These are phyloP conservation scores for Heritiera littoralis DNA, from an alignment of 345 rosid species.

Conservation along the genomic window DNA sequence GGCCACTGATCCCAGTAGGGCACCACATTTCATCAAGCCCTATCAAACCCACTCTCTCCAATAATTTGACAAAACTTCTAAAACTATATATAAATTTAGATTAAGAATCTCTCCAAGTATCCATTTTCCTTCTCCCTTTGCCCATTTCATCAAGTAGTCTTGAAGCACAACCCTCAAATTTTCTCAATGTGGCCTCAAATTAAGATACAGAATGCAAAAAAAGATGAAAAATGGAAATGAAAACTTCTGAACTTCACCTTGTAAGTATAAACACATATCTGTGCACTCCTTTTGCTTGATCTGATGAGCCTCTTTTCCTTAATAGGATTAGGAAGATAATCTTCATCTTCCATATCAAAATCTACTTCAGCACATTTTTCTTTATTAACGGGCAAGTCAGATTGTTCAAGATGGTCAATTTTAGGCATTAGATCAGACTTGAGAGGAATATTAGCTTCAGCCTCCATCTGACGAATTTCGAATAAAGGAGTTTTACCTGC, in stretches of 20 bases:
- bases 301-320: conserved; percentile 37
- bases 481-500: conserved; percentile 70
- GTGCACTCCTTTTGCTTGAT: conserved; percentile 49
- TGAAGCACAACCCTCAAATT: not conserved
- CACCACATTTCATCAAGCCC: not conserved
- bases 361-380: conserved; percentile 37
- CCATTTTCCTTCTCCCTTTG: not conserved
- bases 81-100: not conserved
- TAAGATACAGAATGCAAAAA: not conserved
- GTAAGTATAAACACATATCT: conserved; percentile 63
- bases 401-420: conserved; percentile 42
- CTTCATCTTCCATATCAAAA: conserved; percentile 65
- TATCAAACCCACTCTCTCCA: not conserved
- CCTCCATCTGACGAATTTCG: conserved; percentile 67
- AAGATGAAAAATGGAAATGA: conserved; percentile 7
- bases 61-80: not conserved
- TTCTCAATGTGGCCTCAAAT: not conserved
- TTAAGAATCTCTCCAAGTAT: not conserved
- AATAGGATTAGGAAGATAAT: conserved; percentile 30
- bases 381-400: conserved; percentile 35
- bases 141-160: not conserved
- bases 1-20: not conserved
- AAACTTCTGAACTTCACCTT: conserved; percentile 47
- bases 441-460: conserved; percentile 44
- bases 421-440: conserved; percentile 36